Conservation (phyloP, 176 grass and related monocot genomes). For the Miscanthus lutarioriparius region DNA sequence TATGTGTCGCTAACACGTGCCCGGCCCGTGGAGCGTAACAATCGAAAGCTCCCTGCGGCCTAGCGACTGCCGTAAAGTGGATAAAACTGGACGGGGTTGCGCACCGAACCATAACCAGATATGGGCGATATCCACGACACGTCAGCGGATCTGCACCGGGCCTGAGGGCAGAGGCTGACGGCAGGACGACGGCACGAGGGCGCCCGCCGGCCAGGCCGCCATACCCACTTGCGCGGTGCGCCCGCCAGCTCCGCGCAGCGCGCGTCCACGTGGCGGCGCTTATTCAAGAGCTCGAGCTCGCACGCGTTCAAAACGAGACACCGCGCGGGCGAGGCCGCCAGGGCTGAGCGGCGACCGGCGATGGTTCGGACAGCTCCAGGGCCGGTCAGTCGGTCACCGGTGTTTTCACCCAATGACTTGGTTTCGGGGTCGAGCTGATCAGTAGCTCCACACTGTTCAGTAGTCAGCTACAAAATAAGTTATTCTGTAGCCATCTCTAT, state of each 20-base stretch:
- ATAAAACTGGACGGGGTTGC: neutral
- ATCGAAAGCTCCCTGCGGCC: neutral
- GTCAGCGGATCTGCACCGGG: constrained; percentile 15
- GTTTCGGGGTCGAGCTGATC: neutral
- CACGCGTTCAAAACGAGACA: neutral
- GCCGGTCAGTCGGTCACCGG: neutral
- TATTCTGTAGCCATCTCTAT: too few relatives aligned
- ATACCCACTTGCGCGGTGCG: neutral
- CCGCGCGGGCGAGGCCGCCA: neutral
- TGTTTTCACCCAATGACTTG: neutral
- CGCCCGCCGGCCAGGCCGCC: neutral
- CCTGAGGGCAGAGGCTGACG: neutral
- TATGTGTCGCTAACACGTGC: neutral
- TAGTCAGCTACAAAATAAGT: too few relatives aligned
- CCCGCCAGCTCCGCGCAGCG: too few relatives aligned
- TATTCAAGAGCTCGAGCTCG: too few relatives aligned
- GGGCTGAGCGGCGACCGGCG: neutral
- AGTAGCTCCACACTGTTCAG: too few relatives aligned
- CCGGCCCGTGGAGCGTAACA: neutral
- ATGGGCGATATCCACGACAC: constrained; percentile 20
- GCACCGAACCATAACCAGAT: constrained; percentile 25
- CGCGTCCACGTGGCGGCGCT: neutral
- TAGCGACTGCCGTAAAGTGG: neutral
- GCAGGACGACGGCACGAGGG: neutral
- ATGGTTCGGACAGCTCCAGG: neutral